Percentiles rank a stretch among this genome's conserved stretches.
Evolutionary conservation across 805 yeast species (phyloP).

Genomic region (Cyberlindnera euphorbiiphila): DNA sequence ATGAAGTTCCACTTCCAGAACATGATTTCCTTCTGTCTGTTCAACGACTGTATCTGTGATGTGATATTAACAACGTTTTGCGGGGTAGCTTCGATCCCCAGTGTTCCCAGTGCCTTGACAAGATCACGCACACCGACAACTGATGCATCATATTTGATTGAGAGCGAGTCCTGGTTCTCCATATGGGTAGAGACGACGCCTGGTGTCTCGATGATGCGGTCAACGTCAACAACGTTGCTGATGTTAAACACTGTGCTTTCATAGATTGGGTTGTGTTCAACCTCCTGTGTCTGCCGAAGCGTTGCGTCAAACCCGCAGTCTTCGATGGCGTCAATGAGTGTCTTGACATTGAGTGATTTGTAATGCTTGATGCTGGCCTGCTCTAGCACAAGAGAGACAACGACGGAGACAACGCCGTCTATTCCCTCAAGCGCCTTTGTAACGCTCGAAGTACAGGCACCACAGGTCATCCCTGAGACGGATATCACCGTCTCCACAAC

Average conservation of each 20-base stretch:
- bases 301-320: constrained; percentile 70
- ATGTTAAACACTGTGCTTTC: constrained; percentile 29
- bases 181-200: constrained; percentile 30
- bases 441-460: constrained; percentile 52
- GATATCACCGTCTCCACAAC: constrained; percentile 16
- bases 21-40: constrained; percentile 65
- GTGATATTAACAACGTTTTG: constrained; percentile 48
- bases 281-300: constrained; percentile 19
- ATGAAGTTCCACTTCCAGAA: constrained; percentile 63
- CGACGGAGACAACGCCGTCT: constrained; percentile 49
- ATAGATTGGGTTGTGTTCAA: not conserved
- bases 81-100: constrained; percentile 51
- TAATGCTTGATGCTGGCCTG: constrained; percentile 58
- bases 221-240: constrained; percentile 40
- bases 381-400: constrained; percentile 74
- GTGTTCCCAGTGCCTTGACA: constrained; percentile 46
- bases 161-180: constrained; percentile 14
- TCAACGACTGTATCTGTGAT: constrained; percentile 64
- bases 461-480: constrained; percentile 29
- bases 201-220: constrained; percentile 32
- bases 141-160: constrained; percentile 46
- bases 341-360: constrained; percentile 27
- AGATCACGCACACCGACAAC: constrained; percentile 61
- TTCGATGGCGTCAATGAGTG: constrained; percentile 55
- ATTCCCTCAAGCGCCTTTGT: constrained; percentile 46